These are phyloP conservation scores for Botrytis hyacinthi DNA, from an alignment of 2,329 filamentous ascomycete genomes.

Conservation along the genomic window DNA sequence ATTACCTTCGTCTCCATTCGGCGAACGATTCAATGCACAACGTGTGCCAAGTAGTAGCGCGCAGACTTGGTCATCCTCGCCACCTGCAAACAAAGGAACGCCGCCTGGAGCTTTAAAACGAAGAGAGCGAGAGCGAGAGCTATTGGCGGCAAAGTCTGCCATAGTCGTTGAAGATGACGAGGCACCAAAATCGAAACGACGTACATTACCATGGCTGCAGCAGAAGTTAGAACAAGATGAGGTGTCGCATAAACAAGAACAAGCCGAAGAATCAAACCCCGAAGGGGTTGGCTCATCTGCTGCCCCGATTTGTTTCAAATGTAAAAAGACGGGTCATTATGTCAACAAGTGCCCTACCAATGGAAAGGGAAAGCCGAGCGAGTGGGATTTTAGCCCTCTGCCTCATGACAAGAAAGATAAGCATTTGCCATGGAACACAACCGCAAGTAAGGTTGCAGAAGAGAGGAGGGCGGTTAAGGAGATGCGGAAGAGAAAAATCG, in stretches of 20 bases:
- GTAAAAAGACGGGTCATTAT: conserved; percentile 28
- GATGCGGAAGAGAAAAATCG: conserved; percentile 50
- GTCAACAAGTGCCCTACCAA: conserved; percentile 25
- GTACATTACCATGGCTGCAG: conserved; percentile 37
- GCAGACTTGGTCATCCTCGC: conserved; percentile 45
- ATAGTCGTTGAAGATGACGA: conserved; percentile 19
- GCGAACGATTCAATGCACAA: conserved; percentile 16
- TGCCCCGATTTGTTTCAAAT: conserved; percentile 27
- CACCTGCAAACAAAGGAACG: conserved; percentile 45
- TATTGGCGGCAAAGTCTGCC: conserved; percentile 17
- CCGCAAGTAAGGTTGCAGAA: conserved; percentile 74
- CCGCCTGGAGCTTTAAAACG: conserved; percentile 30
- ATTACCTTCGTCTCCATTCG: conserved; percentile 24
- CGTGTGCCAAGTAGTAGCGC: conserved; percentile 32
- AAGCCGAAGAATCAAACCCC: conserved; percentile 25
- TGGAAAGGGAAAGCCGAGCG: conserved; percentile 24
- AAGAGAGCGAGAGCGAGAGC: conserved; percentile 23
- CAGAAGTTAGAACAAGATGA: conserved; percentile 38
- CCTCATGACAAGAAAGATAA: conserved; percentile 40
- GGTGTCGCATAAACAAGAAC: conserved; percentile 24
- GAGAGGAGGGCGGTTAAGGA: conserved; percentile 71
- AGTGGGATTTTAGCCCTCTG: conserved; percentile 42
- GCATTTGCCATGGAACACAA: conserved; percentile 65
- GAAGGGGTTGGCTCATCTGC: conserved; percentile 23
- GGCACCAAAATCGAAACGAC: conserved; percentile 40